Base-by-base conservation (phyloP, 2,329 filamentous ascomycete genomes). In the Colletotrichum limetticola region DNA sequence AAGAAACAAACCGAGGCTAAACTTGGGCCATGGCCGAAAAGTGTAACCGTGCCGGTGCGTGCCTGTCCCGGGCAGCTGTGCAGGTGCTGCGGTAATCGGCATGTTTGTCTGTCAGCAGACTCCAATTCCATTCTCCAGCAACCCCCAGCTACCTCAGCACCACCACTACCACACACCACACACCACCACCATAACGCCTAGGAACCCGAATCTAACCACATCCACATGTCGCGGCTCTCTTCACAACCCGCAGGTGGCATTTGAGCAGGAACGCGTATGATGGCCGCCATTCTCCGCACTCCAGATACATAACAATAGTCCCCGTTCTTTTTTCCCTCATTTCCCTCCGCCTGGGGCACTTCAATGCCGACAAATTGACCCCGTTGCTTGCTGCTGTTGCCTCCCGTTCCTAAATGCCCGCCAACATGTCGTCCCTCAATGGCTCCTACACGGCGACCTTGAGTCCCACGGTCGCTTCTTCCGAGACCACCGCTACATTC, bases 381-480 rank as follows among this genome's bases (percentile, higher is more conserved):
- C 55, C 62, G 68, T 52, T 57, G 26, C 46, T 16, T 16, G 22
- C 37, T 49, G 42, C 64, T 52, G 37, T 63, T 28, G 52, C 11
- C 7, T 35, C 46, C 42, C 42, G 8, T 19, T 71, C 71, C 71
- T 53, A 66, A 71, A 66, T 66, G 56, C 37, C 66, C 35, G 62
- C 62, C 74, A 75, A 75, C 77, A 87, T 88, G 86, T 82, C 86
- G 70, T 83, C 84, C 74, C 57, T 72, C 32, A 80, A 83, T 78
- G 82, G 82, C 77, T 83, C 84, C 66, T 84, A 83, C 78, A 82
- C 83, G 75, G 80, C 83, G 74, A 83, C 84, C 53, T 76, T 85
- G 78, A 87, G 85, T 77, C 84, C 87, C 75, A 85, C 87, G 75
- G 76, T 77, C 68, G 83, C 81, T 59, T 76, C 78, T 32, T 78